Percentiles rank a stretch among this genome's conserved stretches.
Evolutionary conservation across 805 yeast species (phyloP).

Genomic region (Spencermartinsiella europaea): DNA sequence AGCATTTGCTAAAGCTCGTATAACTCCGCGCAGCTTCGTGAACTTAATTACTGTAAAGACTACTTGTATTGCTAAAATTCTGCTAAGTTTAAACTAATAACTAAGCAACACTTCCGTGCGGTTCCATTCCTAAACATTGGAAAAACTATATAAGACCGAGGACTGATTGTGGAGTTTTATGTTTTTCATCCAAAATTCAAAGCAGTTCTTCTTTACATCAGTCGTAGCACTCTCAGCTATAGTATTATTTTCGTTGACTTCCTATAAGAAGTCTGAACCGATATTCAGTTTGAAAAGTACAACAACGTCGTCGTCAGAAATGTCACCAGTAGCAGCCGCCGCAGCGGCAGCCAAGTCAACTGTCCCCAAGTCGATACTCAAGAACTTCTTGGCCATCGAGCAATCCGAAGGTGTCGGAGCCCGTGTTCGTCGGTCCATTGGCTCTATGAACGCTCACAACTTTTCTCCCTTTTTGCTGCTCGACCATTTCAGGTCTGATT

Average conservation of each 20-base stretch:
- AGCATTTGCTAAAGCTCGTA: too few species aligned
- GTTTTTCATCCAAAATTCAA: neutral
- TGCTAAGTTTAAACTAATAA: too few species aligned
- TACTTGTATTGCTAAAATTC: too few species aligned
- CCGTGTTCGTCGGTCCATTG: constrained; percentile 72
- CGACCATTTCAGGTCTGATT: constrained; percentile 64
- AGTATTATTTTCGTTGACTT: neutral
- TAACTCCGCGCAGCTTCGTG: too few species aligned
- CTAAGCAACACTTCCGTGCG: too few species aligned
- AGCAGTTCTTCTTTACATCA: neutral
- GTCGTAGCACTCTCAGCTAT: neutral
- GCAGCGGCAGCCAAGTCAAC: constrained; percentile 9
- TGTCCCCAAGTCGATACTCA: constrained; percentile 42
- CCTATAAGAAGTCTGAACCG: neutral
- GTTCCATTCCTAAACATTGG: neutral
- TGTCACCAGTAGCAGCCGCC: neutral
- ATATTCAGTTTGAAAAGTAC: too few species aligned
- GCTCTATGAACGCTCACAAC: constrained; percentile 58
- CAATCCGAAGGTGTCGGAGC: constrained; percentile 87
- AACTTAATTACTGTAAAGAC: too few species aligned
- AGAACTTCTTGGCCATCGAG: constrained; percentile 53
- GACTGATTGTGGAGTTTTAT: neutral
- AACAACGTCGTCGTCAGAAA: too few species aligned
- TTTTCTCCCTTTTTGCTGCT: constrained; percentile 77
- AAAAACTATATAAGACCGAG: neutral